Evolutionary conservation across 1,139 yeast species (phyloP).

Genomic region (Zygosaccharomyces pseudobailii): DNA sequence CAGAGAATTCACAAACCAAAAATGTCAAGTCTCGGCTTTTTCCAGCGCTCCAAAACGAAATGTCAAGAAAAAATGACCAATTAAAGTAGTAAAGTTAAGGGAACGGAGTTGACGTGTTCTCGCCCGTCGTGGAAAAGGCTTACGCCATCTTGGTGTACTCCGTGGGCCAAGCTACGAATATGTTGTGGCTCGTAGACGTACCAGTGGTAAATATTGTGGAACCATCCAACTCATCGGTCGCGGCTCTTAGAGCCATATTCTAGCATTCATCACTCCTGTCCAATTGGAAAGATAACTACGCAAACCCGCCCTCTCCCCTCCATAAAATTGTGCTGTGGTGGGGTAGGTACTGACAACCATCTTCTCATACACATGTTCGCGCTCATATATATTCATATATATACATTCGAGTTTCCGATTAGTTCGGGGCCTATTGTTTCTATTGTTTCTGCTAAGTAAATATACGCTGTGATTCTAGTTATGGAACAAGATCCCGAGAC

Average conservation of each 20-base stretch:
- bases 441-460: not conserved
- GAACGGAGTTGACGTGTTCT: not conserved
- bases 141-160: not conserved
- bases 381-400: not conserved
- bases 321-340: not conserved
- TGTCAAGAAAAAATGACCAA: not conserved
- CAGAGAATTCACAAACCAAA: not conserved
- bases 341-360: not conserved
- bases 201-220: not conserved
- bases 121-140: not conserved
- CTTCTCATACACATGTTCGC: not conserved
- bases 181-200: not conserved
- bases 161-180: not conserved
- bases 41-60: not conserved
- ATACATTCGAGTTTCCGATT: not conserved
- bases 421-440: too few relatives aligned
- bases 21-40: not conserved
- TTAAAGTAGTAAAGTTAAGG: not conserved
- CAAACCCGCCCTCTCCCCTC: not conserved
- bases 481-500: constrained; percentile 1
- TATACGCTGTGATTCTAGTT: not conserved
- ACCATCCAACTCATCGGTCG: not conserved
- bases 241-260: not conserved
- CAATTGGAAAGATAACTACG: not conserved
- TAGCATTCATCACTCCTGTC: not conserved